A percentile compares a stretch with the other conserved stretches of the same genome.
Conservation (phyloP, 2,329 filamentous ascomycete species). For the Exserohilum rostratum region DNA sequence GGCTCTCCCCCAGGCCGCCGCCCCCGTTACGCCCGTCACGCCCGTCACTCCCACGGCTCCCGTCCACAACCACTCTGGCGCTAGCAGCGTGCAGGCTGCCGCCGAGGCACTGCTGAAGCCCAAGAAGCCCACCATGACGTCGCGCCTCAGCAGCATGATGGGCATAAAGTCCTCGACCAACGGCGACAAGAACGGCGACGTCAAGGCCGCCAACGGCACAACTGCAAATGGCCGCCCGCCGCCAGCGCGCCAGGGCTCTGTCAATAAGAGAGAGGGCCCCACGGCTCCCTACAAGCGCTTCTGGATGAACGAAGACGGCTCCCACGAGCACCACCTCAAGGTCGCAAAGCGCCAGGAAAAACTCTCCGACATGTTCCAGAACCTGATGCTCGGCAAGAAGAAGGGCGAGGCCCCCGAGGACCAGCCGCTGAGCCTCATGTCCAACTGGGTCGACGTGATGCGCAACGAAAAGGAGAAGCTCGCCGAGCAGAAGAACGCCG, state of each 20-base stretch:
- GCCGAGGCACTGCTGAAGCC: slow-evolving; percentile 43
- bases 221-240: slow-evolving; percentile 32
- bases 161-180: slow-evolving; percentile 38
- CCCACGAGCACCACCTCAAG: slow-evolving; percentile 87
- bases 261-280: slow-evolving; percentile 36
- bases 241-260: slow-evolving; percentile 40
- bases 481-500: slow-evolving; percentile 76
- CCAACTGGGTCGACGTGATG: slow-evolving; percentile 93
- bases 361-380: slow-evolving; percentile 87
- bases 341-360: slow-evolving; percentile 93
- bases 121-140: slow-evolving; percentile 52
- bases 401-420: slow-evolving; percentile 73
- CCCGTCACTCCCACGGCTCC: too few species aligned
- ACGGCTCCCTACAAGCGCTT: slow-evolving; percentile 55
- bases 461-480: slow-evolving; percentile 82
- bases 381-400: slow-evolving; percentile 80
- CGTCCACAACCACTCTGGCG: slow-evolving; percentile 23
- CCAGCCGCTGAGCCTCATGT: slow-evolving; percentile 88
- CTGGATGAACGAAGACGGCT: slow-evolving; percentile 66
- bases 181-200: slow-evolving; percentile 37
- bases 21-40: slow-evolving; percentile 2
- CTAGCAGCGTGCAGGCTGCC: slow-evolving; percentile 38
- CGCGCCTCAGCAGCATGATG: slow-evolving; percentile 52
- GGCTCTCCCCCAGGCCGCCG: slow-evolving; percentile 35
- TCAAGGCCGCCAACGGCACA: slow-evolving; percentile 36